Evolutionary conservation across 768 basidiomycete species (phyloP), one percentile per base, ranked within the genome.

Genomic region (Amanita exitialis): DNA sequence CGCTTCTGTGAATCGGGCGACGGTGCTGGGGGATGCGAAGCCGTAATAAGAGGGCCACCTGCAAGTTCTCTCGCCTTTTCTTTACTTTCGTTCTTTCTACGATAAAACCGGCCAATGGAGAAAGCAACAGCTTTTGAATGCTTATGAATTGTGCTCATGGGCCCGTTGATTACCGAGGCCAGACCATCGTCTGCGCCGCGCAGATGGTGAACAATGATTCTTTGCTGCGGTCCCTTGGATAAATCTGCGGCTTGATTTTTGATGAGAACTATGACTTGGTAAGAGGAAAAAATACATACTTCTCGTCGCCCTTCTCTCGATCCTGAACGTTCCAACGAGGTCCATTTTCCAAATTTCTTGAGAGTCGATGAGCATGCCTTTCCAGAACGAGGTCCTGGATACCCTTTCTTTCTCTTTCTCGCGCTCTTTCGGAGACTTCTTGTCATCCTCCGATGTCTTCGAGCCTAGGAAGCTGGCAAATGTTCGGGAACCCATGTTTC

Each of bases 41-140:
- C 49, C 18, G 37, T 47, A 4, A 47, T 41, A 18, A 49, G 41
- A 36, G 50, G 50, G 16, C 50, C 44, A 27, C 42, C 13, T 18
- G 46, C 44, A 49, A 36, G 25, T 21, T 44, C 51, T 8, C 53
- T 50, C 9, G 20, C 6, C 34, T 51, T 51, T 52, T 39, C 48
- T 41, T 25, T 44, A 53, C 34, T 42, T 53, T 47, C 58, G 49
- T n/a, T 53, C 42, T 44, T 51, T 37, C 53, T 49, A 16, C 66
- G 64, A 48, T 83, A 79, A 50, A 78, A 77, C 21, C 89, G 78
- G 63, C 83, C 82, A 44, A 91, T 78, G 0, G 88, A 89, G 64
- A 89, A 90, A 0, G 86, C 89, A 27, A 77, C 67, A 3, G 84
- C 83, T 49, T 84, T 80, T 1, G 89, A 87, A 61, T 91, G 89